Evolutionary conservation across 1,139 yeast genomes (phyloP).

Genomic region (Saccharomyces hybrid): DNA sequence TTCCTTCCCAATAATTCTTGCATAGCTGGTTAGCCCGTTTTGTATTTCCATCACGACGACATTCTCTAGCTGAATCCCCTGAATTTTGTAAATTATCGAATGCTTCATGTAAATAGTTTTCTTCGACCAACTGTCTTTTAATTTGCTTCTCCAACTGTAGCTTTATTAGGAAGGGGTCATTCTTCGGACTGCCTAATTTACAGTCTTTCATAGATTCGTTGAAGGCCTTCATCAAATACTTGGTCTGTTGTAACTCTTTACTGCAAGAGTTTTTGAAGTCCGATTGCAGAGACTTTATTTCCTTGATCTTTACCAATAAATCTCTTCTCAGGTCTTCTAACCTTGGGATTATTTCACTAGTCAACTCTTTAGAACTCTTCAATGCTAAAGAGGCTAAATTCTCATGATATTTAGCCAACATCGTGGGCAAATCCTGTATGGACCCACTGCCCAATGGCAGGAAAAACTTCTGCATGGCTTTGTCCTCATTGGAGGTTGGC

Average conservation of each 20-base stretch:
- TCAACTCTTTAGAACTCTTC: slow-evolving; percentile 64
- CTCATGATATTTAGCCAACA: slow-evolving; percentile 67
- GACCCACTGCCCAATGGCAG: slow-evolving; percentile 75
- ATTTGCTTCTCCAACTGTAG: slow-evolving; percentile 66
- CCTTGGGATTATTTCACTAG: slow-evolving; percentile 64
- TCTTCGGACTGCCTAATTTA: slow-evolving; percentile 29
- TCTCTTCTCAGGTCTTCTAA: slow-evolving; percentile 81
- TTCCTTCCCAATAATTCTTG: slow-evolving; percentile 59
- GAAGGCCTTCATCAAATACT: slow-evolving; percentile 42
- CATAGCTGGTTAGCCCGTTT: slow-evolving; percentile 65
- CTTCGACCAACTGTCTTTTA: slow-evolving; percentile 70
- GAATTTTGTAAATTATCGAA: slow-evolving; percentile 78
- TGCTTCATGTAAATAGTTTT: slow-evolving; percentile 81
- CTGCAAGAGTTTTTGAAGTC: slow-evolving; percentile 74
- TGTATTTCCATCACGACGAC: slow-evolving; percentile 84
- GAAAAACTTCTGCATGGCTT: slow-evolving; percentile 30
- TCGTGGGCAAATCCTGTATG: slow-evolving; percentile 69
- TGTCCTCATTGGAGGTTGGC: slow-evolving; percentile 23
- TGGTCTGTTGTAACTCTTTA: slow-evolving; percentile 61
- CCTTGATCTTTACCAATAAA: slow-evolving; percentile 74
- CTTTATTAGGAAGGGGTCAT: slow-evolving; percentile 79
- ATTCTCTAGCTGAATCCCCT: slow-evolving; percentile 80
- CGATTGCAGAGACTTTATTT: slow-evolving; percentile 69
- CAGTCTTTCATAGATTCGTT: slow-evolving; percentile 40
- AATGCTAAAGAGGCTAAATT: slow-evolving; percentile 60